These are phyloP conservation scores for Lobosporangium transversale DNA, from an alignment of 192 early-diverging fungal genomes.

Conservation along the genomic window DNA sequence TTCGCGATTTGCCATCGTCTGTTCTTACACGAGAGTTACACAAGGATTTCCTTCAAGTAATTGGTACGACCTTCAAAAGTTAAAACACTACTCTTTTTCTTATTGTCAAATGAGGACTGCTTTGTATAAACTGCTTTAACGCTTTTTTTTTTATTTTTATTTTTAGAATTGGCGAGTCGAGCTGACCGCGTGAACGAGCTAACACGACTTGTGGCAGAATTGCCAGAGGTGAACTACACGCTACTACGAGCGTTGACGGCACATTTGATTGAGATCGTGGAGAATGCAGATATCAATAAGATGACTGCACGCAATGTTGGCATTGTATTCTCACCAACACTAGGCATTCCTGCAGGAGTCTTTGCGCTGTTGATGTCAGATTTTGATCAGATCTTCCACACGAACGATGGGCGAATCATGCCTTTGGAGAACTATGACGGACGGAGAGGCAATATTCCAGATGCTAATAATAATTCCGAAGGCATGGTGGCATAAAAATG, in stretches of 20 bases:
- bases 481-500: no score
- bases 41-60: slow-evolving; percentile 83
- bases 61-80: slow-evolving; percentile 67
- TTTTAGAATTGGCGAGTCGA: slow-evolving; percentile 79
- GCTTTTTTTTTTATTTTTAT: neutral
- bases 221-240: slow-evolving; percentile 93
- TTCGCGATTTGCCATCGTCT: slow-evolving; percentile 89
- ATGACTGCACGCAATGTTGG: slow-evolving; percentile 97
- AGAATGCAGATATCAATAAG: slow-evolving; percentile 83
- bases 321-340: slow-evolving; percentile 95
- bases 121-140: no score
- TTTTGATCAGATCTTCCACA: slow-evolving; percentile 87
- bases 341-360: slow-evolving; percentile 93
- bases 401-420: slow-evolving; percentile 68
- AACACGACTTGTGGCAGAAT: slow-evolving; percentile 74
- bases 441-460: neutral
- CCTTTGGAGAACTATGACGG: slow-evolving; percentile 33
- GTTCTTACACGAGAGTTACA: slow-evolving; percentile 91
- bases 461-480: slow-evolving; percentile 8
- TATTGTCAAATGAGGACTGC: no score
- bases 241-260: slow-evolving; percentile 86
- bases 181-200: slow-evolving; percentile 85
- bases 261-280: slow-evolving; percentile 91
- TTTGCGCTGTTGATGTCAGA: slow-evolving; percentile 93
- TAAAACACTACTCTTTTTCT: no score